These are phyloP conservation scores for Verbascum thapsus DNA, from an alignment of 257 asterid species.

Conservation along the genomic window DNA sequence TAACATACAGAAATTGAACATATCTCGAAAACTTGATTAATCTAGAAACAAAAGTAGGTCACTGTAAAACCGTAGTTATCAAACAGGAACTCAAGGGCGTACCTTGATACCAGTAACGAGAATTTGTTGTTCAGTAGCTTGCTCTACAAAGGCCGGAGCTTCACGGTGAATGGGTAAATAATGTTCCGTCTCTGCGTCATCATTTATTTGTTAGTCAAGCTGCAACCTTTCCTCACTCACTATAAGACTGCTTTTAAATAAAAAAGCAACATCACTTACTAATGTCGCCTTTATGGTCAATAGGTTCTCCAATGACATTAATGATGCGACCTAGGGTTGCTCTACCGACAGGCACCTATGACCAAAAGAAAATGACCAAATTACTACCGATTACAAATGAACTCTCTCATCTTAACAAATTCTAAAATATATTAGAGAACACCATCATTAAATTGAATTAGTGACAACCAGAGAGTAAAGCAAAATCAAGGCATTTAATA, in stretches of 20 bases:
- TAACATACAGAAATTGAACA: background rate
- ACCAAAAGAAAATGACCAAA: background rate
- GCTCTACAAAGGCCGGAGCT: constrained; percentile 96
- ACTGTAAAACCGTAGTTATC: background rate
- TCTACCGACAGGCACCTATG: constrained; percentile 97
- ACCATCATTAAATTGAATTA: background rate
- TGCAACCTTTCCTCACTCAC: constrained; percentile 6
- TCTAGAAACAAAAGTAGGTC: background rate
- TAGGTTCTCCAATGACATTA: constrained; percentile 94
- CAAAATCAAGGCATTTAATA: background rate
- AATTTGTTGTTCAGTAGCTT: constrained; percentile 93
- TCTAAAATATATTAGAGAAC: background rate
- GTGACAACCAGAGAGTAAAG: background rate
- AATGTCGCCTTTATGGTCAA: constrained; percentile 80
- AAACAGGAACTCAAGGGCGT: constrained; percentile 18
- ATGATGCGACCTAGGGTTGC: constrained; percentile 97
- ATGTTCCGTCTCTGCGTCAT: constrained; percentile 78
- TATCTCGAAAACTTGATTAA: background rate
- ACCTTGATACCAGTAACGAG: constrained; percentile 99
- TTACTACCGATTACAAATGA: background rate
- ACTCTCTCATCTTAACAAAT: background rate
- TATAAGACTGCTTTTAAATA: background rate
- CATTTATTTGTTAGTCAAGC: constrained; percentile 25
- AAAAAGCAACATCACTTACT: constrained; percentile 48
- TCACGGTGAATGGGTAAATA: constrained; percentile 92